Evolutionary conservation across 192 early-diverging fungal species (phyloP).

Genomic region (Rhizophagus sp.): DNA sequence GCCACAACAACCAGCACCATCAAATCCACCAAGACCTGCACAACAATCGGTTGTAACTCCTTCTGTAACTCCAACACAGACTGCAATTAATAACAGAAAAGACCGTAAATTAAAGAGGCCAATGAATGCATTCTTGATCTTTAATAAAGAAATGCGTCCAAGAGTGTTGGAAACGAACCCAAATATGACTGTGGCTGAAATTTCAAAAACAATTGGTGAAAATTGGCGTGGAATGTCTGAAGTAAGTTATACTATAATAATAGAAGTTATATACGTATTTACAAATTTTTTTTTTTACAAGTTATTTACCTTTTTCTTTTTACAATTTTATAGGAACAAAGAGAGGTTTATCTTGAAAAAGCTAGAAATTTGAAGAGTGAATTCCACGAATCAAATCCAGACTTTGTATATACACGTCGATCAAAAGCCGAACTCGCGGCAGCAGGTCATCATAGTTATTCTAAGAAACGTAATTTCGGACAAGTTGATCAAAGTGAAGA

Average conservation of each 20-base stretch:
- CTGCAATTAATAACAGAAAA: conserved; percentile 22
- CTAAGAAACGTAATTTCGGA: conserved; percentile 26
- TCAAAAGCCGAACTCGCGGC: conserved; percentile 59
- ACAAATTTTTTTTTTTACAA: not conserved
- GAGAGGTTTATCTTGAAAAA: conserved; percentile 48
- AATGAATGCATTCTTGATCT: conserved; percentile 62
- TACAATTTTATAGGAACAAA: conserved; percentile 34
- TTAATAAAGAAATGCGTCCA: conserved; percentile 61
- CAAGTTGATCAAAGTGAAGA: not conserved
- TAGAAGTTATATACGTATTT: not conserved
- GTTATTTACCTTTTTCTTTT: not conserved
- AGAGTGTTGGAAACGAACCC: conserved; percentile 55
- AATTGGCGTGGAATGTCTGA: conserved; percentile 50
- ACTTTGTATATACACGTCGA: conserved; percentile 59
- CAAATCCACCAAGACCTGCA: not conserved
- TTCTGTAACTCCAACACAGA: conserved; percentile 30
- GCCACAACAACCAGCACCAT: not conserved
- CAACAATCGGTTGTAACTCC: not conserved
- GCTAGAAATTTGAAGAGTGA: conserved; percentile 51
- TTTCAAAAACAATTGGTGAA: conserved; percentile 56
- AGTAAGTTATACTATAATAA: conserved; percentile 22
- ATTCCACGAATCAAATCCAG: conserved; percentile 51
- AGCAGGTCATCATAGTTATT: conserved; percentile 42
- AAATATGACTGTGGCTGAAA: conserved; percentile 59
- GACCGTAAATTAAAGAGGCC: conserved; percentile 56